Conservation (phyloP, 352 stramenopile genomes). For the Phytophthora citricola region DNA sequence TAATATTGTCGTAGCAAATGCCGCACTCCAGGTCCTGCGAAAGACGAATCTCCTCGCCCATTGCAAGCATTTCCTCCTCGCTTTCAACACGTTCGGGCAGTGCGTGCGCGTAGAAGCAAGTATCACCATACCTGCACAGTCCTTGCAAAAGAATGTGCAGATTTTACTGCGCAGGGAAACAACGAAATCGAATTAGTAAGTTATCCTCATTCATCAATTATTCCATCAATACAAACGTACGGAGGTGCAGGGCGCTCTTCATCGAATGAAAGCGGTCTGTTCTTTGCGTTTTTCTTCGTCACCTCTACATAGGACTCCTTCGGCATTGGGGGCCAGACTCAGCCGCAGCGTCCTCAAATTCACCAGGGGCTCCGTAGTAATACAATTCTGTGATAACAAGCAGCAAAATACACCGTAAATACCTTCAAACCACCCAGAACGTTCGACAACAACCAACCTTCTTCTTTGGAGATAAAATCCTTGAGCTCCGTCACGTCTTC, state of each 20-base stretch:
- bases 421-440: constrained; percentile 1
- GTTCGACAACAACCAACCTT: constrained; percentile 43
- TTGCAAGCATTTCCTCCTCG: constrained; percentile 56
- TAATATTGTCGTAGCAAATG: constrained; percentile 87
- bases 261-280: constrained; percentile 40
- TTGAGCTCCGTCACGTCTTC: constrained; percentile 60
- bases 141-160: constrained; percentile 88
- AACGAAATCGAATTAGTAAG: constrained; percentile 5
- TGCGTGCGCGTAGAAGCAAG: constrained; percentile 84
- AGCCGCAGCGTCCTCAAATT: constrained; percentile 51
- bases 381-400: constrained; percentile 53
- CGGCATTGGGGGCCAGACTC: constrained; percentile 24
- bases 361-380: constrained; percentile 79
- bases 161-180: constrained; percentile 54
- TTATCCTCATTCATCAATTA: neutral
- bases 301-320: constrained; percentile 67
- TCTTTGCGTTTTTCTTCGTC: constrained; percentile 52
- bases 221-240: constrained; percentile 39
- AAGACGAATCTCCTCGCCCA: constrained; percentile 67
- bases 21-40: constrained; percentile 83
- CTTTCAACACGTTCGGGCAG: constrained; percentile 50
- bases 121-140: constrained; percentile 78
- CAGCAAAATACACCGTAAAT: constrained; percentile 1
- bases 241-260: constrained; percentile 53
- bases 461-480: constrained; percentile 84